Evolutionary conservation across 1,284 basidiomycete genomes (phyloP).

Genomic region (Laetiporus sulphureus): DNA sequence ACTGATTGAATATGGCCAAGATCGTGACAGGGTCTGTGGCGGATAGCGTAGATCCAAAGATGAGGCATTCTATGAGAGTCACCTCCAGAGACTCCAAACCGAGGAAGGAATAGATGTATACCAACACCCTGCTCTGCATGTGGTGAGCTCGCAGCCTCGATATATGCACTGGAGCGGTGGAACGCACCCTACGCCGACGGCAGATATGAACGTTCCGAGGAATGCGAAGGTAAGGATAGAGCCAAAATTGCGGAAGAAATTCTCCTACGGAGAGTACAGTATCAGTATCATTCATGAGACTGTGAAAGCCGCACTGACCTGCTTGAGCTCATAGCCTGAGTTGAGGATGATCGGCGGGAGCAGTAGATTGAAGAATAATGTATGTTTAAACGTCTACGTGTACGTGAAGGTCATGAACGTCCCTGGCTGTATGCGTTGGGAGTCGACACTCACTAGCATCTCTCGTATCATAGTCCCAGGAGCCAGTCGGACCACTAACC

Average conservation of each 20-base stretch:
- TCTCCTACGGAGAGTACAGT: conserved; percentile 54
- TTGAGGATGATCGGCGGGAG: conserved; percentile 98
- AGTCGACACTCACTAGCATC: conserved; percentile 77
- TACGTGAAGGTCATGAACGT: background rate
- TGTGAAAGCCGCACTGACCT: conserved; percentile 44
- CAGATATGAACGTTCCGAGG: conserved; percentile 93
- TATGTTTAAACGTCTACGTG: conserved; percentile 91
- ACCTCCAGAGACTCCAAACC: conserved; percentile 83
- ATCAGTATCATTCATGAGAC: background rate
- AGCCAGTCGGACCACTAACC: conserved; percentile 82
- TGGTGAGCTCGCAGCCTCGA: conserved; percentile 31
- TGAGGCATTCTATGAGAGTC: conserved; percentile 86
- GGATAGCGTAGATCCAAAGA: conserved; percentile 93
- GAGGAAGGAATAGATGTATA: conserved; percentile 92
- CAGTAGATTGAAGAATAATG: conserved; percentile 95
- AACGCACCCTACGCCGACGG: conserved; percentile 89
- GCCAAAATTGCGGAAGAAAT: conserved; percentile 97
- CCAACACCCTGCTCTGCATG: conserved; percentile 70
- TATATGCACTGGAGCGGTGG: background rate
- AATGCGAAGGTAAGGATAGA: conserved; percentile 97
- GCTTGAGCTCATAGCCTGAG: conserved; percentile 96
- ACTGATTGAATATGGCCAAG: conserved; percentile 96
- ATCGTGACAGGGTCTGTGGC: conserved; percentile 99
- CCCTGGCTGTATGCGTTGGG: background rate
- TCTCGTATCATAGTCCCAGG: conserved; percentile 93